Evolutionary conservation across 176 grass and related monocot species (phyloP).

Genomic region (Carex parvula): DNA sequence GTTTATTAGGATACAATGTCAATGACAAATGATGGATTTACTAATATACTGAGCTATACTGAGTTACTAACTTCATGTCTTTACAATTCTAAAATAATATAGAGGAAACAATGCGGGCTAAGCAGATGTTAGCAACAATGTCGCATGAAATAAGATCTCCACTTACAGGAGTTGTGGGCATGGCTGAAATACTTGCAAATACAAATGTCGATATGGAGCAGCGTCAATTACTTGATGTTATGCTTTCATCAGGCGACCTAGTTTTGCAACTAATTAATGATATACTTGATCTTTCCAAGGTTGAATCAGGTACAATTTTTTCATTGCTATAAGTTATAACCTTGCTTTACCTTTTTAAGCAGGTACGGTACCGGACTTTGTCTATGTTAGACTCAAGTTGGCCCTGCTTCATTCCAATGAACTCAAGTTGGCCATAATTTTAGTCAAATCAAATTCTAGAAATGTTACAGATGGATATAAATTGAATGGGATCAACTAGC

Average conservation of each 20-base stretch:
- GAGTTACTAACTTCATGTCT: conserved; percentile 7
- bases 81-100: not conserved
- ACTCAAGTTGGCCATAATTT: not conserved
- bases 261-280: conserved; percentile 94
- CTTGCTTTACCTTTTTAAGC: conserved; percentile 1
- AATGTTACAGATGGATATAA: not conserved
- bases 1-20: not conserved
- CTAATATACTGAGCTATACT: not conserved
- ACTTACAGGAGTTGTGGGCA: conserved; percentile 87
- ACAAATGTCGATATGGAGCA: conserved; percentile 77
- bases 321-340: not conserved
- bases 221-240: conserved; percentile 81
- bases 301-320: conserved; percentile 68
- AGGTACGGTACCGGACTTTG: not conserved
- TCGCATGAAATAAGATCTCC: conserved; percentile 98
- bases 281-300: conserved; percentile 98
- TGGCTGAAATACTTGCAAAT: conserved; percentile 78
- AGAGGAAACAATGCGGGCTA: conserved; percentile 98
- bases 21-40: not conserved
- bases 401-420: not conserved
- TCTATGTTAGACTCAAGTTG: not conserved
- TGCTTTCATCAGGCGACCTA: conserved; percentile 95
- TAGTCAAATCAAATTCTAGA: not conserved
- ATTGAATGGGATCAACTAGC: not conserved
- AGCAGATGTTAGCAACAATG: conserved; percentile 97